Percentiles rank a stretch among this genome's conserved stretches.
phyloP scores from a whole-genome alignment of 495 filamentous ascomycete genomes.

The Penicillium roqueforti region DNA sequence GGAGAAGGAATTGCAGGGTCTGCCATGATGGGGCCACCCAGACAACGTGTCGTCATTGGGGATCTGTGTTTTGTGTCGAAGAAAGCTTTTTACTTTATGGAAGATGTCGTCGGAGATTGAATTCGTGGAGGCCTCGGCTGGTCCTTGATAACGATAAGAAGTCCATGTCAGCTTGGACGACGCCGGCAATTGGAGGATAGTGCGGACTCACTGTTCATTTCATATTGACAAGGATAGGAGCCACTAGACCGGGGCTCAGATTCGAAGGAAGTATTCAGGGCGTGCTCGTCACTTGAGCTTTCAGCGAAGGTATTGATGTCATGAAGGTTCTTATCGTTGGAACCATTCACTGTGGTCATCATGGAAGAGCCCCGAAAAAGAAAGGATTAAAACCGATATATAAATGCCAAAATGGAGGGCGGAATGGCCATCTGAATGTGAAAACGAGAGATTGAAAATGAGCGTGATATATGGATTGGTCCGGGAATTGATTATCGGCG shows the following conservation, averaged over 20 bases:
- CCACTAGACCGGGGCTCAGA: neutral
- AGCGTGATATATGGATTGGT: conserved; percentile 1
- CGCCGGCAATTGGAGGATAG: too few species aligned
- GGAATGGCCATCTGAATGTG: neutral
- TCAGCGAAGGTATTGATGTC: conserved; percentile 2
- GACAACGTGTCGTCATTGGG: neutral
- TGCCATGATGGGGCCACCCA: neutral
- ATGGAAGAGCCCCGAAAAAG: neutral
- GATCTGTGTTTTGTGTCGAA: neutral
- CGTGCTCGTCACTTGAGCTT: neutral
- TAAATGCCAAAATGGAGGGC: neutral
- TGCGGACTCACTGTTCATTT: neutral
- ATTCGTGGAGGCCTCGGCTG: neutral
- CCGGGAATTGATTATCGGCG: neutral
- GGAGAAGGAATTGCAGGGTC: neutral
- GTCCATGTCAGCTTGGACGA: neutral
- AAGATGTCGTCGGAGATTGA: neutral
- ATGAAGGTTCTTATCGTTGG: neutral
- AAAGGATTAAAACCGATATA: neutral
- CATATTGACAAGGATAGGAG: neutral
- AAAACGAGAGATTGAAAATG: conserved; percentile 1
- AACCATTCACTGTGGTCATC: conserved; percentile 4
- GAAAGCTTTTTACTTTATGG: neutral
- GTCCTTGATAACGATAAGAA: neutral
- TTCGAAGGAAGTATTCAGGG: neutral